Conservation (phyloP, 305 asterid species). For the Rubia peregrina region DNA sequence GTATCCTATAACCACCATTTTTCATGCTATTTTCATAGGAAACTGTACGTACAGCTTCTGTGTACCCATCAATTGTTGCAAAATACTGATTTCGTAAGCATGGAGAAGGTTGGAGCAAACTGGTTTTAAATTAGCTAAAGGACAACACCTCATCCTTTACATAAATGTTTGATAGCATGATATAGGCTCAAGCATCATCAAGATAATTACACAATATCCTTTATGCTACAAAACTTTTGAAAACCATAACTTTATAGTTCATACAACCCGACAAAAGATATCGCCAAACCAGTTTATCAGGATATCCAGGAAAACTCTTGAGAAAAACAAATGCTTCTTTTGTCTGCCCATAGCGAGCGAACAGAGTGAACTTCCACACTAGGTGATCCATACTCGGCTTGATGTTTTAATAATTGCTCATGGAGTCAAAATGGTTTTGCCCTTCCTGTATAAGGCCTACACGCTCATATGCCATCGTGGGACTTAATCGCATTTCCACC, state of each 20-base stretch:
- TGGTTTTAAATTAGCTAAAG: no score
- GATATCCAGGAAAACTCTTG: conserved; percentile 28
- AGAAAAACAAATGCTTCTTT: conserved; percentile 48
- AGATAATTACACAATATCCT: conserved; percentile 54
- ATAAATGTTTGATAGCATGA: conserved; percentile 61
- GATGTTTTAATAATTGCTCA: conserved; percentile 43
- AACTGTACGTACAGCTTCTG: no score
- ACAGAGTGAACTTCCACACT: conserved; percentile 59
- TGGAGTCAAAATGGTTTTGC: conserved; percentile 43
- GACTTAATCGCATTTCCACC: conserved; percentile 44
- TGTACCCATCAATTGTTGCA: no score
- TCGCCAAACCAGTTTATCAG: conserved; percentile 73
- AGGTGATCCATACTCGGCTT: conserved; percentile 56
- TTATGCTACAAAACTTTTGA: conserved; percentile 60
- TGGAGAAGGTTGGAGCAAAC: no score
- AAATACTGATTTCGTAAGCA: no score
- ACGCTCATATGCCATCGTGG: conserved; percentile 64
- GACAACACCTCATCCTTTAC: conserved; percentile 2
- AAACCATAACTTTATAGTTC: conserved; percentile 35
- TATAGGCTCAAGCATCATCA: conserved; percentile 53
- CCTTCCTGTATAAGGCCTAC: conserved; percentile 59
- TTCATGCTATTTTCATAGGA: no score
- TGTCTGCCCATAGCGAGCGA: conserved; percentile 53
- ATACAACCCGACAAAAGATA: conserved; percentile 56
- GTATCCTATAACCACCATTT: no score